A percentile compares a stretch with the other conserved stretches of the same genome.
Conservation (phyloP, 1,284 basidiomycete genomes). For the Austroboletus olivaceoglutinosus region DNA sequence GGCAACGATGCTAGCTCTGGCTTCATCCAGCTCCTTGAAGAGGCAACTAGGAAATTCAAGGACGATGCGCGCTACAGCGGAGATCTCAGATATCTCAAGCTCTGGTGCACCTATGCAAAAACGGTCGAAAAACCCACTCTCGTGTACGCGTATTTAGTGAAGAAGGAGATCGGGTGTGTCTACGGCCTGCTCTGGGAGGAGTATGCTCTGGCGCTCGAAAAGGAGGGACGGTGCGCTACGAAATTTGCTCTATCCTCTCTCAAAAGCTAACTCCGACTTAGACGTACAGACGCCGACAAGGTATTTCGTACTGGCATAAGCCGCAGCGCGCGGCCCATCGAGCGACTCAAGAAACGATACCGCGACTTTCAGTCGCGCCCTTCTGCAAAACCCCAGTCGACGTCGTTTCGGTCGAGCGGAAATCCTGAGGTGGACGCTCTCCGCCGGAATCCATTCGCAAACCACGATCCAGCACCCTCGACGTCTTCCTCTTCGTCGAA, state of each 20-base stretch:
- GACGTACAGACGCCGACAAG: slow-evolving; percentile 75
- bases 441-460: slow-evolving; percentile 56
- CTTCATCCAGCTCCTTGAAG: slow-evolving; percentile 69
- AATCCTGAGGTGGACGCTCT: slow-evolving; percentile 40
- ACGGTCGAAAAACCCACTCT: slow-evolving; percentile 55
- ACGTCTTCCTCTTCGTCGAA: slow-evolving; percentile 32
- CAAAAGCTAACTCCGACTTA: slow-evolving; percentile 33
- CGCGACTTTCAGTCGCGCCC: slow-evolving; percentile 72
- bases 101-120: slow-evolving; percentile 83
- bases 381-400: slow-evolving; percentile 29
- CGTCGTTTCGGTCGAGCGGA: slow-evolving; percentile 23
- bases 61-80: slow-evolving; percentile 78
- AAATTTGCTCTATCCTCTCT: slow-evolving; percentile 2
- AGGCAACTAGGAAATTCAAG: slow-evolving; percentile 75
- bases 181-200: slow-evolving; percentile 85
- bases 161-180: slow-evolving; percentile 75
- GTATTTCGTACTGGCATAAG: slow-evolving; percentile 85
- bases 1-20: slow-evolving; percentile 50
- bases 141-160: slow-evolving; percentile 74
- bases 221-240: slow-evolving; percentile 64
- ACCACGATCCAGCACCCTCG: slow-evolving; percentile 37
- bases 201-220: slow-evolving; percentile 76
- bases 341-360: slow-evolving; percentile 83
- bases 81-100: slow-evolving; percentile 85
- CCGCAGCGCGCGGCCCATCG: slow-evolving; percentile 77